These are phyloP conservation scores for Lasiodiplodia gonubiensis DNA, from an alignment of 2,329 filamentous ascomycete species.

Conservation along the genomic window DNA sequence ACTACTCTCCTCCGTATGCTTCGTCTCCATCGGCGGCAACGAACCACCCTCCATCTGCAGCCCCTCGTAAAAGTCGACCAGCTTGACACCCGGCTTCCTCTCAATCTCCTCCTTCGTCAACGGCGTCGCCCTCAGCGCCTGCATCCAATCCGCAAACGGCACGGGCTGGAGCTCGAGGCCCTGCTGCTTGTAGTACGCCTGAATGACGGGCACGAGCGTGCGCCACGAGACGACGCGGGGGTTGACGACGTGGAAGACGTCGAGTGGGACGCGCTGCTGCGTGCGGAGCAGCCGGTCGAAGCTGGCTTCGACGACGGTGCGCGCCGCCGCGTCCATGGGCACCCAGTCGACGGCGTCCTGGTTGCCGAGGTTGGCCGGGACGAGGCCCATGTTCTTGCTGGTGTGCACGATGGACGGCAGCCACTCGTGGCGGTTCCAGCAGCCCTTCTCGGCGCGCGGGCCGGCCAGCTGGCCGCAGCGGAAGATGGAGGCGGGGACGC, in stretches of 20 bases:
- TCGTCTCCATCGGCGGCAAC: slow-evolving; percentile 20
- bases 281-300: not conserved
- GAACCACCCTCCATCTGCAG: slow-evolving; percentile 16
- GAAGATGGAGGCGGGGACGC: slow-evolving; percentile 34
- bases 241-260: slow-evolving; percentile 28
- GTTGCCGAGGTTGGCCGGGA: slow-evolving; percentile 33
- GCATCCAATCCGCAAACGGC: slow-evolving; percentile 27
- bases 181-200: slow-evolving; percentile 1
- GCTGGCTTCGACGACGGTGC: slow-evolving; percentile 15
- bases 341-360: slow-evolving; percentile 38
- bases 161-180: slow-evolving; percentile 2
- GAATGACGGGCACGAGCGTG: slow-evolving; percentile 20
- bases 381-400: slow-evolving; percentile 32
- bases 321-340: slow-evolving; percentile 29
- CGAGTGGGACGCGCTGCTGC: not conserved
- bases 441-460: slow-evolving; percentile 31
- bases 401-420: slow-evolving; percentile 36
- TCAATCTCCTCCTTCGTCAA: slow-evolving; percentile 27
- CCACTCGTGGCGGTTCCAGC: slow-evolving; percentile 40
- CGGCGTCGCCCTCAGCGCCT: slow-evolving; percentile 22
- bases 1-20: slow-evolving; percentile 9
- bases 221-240: slow-evolving; percentile 28
- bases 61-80: slow-evolving; percentile 31
- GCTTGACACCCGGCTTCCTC: slow-evolving; percentile 30
- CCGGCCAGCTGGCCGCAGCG: slow-evolving; percentile 43